Base-by-base conservation (phyloP, 768 basidiomycete species). In the Mycena polygramma region DNA sequence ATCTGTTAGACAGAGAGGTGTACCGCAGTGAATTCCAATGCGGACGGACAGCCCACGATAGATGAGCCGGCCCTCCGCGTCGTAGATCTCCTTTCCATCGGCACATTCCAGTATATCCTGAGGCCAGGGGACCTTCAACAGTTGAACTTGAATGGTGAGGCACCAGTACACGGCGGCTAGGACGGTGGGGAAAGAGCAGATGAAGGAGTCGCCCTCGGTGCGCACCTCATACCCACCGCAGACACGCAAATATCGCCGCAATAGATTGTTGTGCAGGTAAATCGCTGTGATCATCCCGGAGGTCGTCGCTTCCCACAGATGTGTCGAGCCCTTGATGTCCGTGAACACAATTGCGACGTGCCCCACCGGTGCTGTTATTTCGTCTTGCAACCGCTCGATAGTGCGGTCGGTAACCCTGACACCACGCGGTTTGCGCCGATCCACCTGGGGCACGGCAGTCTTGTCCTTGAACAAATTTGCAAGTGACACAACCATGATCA, bases 201-300 rank as follows among this genome's bases (percentile, higher is more conserved):
- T 96, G 85, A 99, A 99, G 1, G 96, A 91, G 76, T 99, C 98
- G 30, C 97, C 97, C 90, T 99, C 97, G 9, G 97, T 99, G 83
- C 99, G 98, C 76, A 99, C 97, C 81, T 98, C 96, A 80, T 98
- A 99, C 0, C 98, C 97, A 26, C 96, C 96, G 75, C 96, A 96
- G 53, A 92, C 85, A 24, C 97, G 90, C 41, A 98, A 83, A 70
- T 94, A 91, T 9, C 96, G 88, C 22, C 98, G 91, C 55, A 99
- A 85, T n/a, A 98, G 84, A 61, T 83, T 86, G 77, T 98, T 96
- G 82, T 99, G 97, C 72, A 96, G 81, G 36, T 91, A 89, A 85
- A 98, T 95, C 4, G 97, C 96, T 0, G 92, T 92, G 26, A 93
- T 91, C 96, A 98, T 99, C 4, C 96, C 96, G 0, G 64, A 46